Evolutionary conservation across 768 basidiomycete species (phyloP).

Genomic region (Russula abietina): DNA sequence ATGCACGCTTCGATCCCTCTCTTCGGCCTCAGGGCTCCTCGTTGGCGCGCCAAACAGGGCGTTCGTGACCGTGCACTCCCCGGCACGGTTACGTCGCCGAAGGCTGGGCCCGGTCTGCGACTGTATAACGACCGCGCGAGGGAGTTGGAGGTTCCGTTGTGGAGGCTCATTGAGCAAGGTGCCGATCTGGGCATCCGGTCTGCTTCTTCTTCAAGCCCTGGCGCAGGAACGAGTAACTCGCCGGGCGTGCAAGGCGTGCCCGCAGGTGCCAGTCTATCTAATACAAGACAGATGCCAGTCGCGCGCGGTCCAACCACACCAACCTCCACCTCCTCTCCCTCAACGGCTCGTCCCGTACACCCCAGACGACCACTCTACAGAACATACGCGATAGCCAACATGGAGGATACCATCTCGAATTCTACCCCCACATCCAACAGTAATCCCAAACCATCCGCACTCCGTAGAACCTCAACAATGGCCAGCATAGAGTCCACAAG

Average conservation of each 20-base stretch:
- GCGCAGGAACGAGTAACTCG: background rate
- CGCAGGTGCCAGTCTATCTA: too few species aligned
- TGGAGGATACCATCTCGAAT: background rate
- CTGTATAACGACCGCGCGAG: background rate
- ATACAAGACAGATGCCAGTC: background rate
- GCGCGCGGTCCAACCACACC: background rate
- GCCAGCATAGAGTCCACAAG: background rate
- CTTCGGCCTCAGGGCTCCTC: conserved; percentile 7
- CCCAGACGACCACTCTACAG: background rate
- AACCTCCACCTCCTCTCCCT: background rate
- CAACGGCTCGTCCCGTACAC: background rate
- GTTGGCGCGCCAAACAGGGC: conserved; percentile 12
- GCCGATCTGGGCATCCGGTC: background rate
- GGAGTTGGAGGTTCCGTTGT: background rate
- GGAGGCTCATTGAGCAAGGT: background rate
- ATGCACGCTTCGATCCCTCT: conserved; percentile 4
- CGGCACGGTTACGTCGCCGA: background rate
- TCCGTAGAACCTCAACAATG: background rate
- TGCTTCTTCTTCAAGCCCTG: background rate
- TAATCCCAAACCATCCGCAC: background rate
- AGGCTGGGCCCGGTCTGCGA: background rate
- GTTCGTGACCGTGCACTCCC: background rate
- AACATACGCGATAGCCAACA: background rate
- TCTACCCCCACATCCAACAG: too few species aligned
- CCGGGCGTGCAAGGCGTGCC: background rate